Evolutionary conservation across 176 grass and related monocot genomes (phyloP).

Genomic region (Triticum monococcum): DNA sequence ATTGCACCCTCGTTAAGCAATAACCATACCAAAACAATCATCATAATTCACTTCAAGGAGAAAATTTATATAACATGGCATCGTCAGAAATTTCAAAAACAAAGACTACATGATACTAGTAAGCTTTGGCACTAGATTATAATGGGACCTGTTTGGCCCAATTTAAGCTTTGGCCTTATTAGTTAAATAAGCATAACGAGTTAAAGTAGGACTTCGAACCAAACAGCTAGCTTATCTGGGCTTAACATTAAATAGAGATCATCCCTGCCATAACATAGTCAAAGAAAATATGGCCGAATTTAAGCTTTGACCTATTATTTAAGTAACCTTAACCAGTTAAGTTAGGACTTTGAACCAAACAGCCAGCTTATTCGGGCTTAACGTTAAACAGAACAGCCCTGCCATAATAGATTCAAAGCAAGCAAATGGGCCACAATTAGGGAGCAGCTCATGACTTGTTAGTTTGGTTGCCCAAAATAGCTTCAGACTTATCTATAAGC

Average conservation of each 20-base stretch:
- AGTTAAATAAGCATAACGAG: not conserved
- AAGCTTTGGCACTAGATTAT: not conserved
- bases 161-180: conserved; percentile 13
- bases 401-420: not conserved
- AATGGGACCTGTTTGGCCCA: not conserved
- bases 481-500: not conserved
- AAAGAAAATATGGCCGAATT: not conserved
- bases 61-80: not conserved
- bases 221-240: not conserved
- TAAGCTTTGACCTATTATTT: too few relatives aligned
- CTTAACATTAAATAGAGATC: not conserved
- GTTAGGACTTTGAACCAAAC: too few relatives aligned
- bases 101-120: not conserved
- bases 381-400: not conserved
- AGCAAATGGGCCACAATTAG: not conserved
- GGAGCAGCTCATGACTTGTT: not conserved
- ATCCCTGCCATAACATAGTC: not conserved
- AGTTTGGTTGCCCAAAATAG: not conserved
- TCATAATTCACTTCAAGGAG: not conserved
- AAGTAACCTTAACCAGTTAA: too few relatives aligned
- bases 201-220: not conserved
- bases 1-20: not conserved
- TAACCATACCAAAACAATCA: not conserved
- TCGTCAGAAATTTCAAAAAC: not conserved
- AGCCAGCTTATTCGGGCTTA: not conserved